Evolutionary conservation across 2,329 filamentous ascomycete species (phyloP).

Genomic region (Arthroderma sp.): DNA sequence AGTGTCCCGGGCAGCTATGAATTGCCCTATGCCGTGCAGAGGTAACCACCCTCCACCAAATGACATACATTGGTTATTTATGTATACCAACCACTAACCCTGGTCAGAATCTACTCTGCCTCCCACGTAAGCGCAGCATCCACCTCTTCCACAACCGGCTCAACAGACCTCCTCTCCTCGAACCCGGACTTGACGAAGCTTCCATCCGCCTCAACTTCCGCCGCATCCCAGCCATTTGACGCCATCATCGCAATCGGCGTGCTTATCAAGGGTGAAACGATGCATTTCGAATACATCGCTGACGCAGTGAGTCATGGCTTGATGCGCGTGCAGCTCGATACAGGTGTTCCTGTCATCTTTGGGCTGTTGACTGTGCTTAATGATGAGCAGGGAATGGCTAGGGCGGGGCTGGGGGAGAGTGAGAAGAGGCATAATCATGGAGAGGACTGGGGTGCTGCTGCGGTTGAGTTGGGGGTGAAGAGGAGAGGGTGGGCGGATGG

Average conservation of each 20-base stretch:
- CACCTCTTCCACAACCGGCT: conserved; percentile 27
- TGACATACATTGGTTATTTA: not conserved
- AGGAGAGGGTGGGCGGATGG: conserved; percentile 70
- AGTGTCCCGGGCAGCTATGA: conserved; percentile 92
- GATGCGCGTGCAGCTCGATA: conserved; percentile 88
- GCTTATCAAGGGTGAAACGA: conserved; percentile 95
- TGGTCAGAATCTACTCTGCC: conserved; percentile 63
- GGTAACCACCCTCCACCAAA: conserved; percentile 37
- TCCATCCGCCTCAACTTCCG: conserved; percentile 24
- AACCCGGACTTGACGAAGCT: conserved; percentile 50
- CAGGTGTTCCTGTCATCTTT: conserved; percentile 79
- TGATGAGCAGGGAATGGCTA: conserved; percentile 74
- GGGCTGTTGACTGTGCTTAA: conserved; percentile 78
- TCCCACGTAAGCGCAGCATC: conserved; percentile 53
- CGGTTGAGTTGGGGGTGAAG: conserved; percentile 88
- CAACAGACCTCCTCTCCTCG: conserved; percentile 47
- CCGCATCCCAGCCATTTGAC: conserved; percentile 55
- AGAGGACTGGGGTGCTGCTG: conserved; percentile 87
- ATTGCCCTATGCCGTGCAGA: conserved; percentile 77
- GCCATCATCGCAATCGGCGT: conserved; percentile 92
- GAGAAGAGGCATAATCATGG: conserved; percentile 70
- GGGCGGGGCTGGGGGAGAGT: conserved; percentile 56
- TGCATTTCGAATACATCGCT: conserved; percentile 98
- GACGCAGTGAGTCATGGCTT: conserved; percentile 82
- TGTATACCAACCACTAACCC: not conserved